Evolutionary conservation across 2,329 filamentous ascomycete genomes (phyloP).

Genomic region (Fusarium sp.): DNA sequence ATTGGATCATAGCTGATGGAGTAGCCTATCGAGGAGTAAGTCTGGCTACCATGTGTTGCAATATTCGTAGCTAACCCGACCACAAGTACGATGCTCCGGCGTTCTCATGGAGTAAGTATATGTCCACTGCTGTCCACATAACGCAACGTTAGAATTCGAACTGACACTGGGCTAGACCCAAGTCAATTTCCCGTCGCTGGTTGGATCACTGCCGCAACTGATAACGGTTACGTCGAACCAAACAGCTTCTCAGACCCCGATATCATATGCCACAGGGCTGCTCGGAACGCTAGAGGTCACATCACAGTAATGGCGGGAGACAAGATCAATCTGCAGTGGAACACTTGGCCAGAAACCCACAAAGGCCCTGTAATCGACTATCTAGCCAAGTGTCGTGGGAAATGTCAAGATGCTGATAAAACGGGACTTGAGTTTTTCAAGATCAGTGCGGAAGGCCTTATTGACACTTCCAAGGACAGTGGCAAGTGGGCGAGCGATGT

Average conservation of each 20-base stretch:
- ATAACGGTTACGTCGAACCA: constrained; percentile 64
- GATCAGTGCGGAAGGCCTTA: constrained; percentile 68
- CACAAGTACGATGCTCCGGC: constrained; percentile 36
- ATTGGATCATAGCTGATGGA: constrained; percentile 44
- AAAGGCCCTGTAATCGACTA: constrained; percentile 71
- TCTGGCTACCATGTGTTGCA: background rate
- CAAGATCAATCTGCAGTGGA: constrained; percentile 57
- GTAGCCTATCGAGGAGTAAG: constrained; percentile 35
- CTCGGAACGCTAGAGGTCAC: constrained; percentile 53
- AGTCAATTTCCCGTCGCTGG: constrained; percentile 40
- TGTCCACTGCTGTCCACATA: no score
- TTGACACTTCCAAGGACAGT: constrained; percentile 59
- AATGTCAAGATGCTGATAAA: constrained; percentile 67
- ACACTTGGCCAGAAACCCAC: constrained; percentile 58
- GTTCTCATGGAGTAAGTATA: background rate
- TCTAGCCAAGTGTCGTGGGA: constrained; percentile 69
- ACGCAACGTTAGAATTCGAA: constrained; percentile 24
- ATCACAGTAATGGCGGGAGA: constrained; percentile 56
- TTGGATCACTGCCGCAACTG: constrained; percentile 46
- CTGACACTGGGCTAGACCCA: background rate
- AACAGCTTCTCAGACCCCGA: constrained; percentile 55
- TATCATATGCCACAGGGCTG: constrained; percentile 61
- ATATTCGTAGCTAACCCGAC: background rate
- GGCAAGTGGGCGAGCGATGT: constrained; percentile 54
- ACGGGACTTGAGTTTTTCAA: constrained; percentile 70